Evolutionary conservation across 768 basidiomycete species (phyloP).

Genomic region (Tremella mesenterica): DNA sequence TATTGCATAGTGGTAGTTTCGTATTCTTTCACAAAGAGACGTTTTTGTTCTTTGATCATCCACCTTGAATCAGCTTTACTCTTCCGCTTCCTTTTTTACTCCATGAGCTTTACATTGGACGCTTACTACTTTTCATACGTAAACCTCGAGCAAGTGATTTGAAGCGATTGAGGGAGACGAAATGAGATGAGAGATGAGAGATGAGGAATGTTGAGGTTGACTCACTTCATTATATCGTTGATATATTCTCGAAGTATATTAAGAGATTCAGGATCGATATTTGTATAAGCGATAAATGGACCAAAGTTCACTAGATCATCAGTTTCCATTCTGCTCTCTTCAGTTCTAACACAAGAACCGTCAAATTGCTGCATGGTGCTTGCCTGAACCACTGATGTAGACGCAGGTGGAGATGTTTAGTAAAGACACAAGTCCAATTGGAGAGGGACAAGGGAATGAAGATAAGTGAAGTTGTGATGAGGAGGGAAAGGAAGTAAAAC

Average conservation of each 20-base stretch:
- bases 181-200: too few species aligned
- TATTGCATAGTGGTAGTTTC: conserved; percentile 66
- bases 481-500: not conserved
- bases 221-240: conserved; percentile 73
- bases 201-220: conserved; percentile 14
- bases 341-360: not conserved
- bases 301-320: conserved; percentile 69
- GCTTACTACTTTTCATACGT: too few species aligned
- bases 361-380: too few species aligned
- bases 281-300: conserved; percentile 75
- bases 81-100: not conserved
- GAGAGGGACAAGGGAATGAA: too few species aligned
- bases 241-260: conserved; percentile 76
- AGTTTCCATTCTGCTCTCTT: not conserved
- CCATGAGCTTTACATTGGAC: too few species aligned
- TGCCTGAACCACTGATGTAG: too few species aligned
- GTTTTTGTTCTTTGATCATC: conserved; percentile 65
- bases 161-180: not conserved
- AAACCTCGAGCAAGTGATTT: too few species aligned
- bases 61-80: conserved; percentile 50
- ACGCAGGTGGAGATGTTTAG: too few species aligned
- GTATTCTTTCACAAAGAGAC: conserved; percentile 70
- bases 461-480: too few species aligned
- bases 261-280: conserved; percentile 83
- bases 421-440: too few species aligned